Percentiles rank a stretch among this genome's conserved stretches.
These are phyloP conservation scores for Pestalotiopsis sp. DNA, from an alignment of 2,329 filamentous ascomycete genomes.

Conservation along the genomic window DNA sequence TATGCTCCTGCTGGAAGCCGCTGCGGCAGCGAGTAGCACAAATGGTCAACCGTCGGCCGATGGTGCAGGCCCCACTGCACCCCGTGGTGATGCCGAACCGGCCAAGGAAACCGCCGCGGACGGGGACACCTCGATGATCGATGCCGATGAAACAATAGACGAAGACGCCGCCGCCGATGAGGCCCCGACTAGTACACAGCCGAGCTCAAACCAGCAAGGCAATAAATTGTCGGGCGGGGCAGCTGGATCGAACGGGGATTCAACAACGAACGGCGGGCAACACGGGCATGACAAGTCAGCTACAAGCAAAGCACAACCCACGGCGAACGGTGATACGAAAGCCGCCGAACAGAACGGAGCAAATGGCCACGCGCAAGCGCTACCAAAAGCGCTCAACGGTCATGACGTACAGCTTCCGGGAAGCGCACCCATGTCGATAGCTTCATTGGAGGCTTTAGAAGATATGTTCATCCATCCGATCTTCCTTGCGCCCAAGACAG, in stretches of 20 bases:
- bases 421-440: conserved; percentile 27
- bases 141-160: conserved; percentile 23
- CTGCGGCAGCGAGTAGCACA: conserved; percentile 18
- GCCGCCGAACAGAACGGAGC: conserved; percentile 5
- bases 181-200: conserved; percentile 12
- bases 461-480: conserved; percentile 72
- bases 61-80: conserved; percentile 19
- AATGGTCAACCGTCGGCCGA: conserved; percentile 24
- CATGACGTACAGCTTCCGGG: conserved; percentile 20
- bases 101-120: conserved; percentile 17
- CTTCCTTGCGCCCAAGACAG: conserved; percentile 66
- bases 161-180: conserved; percentile 23
- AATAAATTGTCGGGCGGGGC: neutral
- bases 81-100: conserved; percentile 13
- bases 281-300: neutral
- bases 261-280: neutral
- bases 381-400: conserved; percentile 17
- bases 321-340: neutral
- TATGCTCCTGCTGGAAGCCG: conserved; percentile 22
- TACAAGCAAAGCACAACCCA: neutral
- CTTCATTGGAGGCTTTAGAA: conserved; percentile 44
- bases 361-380: neutral
- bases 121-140: conserved; percentile 32
- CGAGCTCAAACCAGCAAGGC: neutral
- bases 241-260: neutral